Evolutionary conservation across 345 rosid genomes (phyloP), one percentile per base, ranked within the genome.

Genomic region (Mercurialis annua): DNA sequence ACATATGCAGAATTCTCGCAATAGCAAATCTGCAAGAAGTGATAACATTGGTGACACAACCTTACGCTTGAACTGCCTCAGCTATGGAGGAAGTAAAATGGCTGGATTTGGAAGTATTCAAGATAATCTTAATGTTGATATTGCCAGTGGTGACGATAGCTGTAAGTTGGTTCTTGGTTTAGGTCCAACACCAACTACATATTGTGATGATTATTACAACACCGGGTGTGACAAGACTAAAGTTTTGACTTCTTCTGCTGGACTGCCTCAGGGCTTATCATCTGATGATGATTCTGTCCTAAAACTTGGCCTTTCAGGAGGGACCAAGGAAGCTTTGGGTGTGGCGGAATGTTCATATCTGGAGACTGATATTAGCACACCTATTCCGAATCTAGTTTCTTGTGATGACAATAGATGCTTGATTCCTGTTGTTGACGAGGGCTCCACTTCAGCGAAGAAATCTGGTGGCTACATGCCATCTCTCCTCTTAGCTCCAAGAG

Each of bases 391-490:
- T 26, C 83, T 72, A 66, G 38, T 76, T 75, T 65, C 77, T 44
- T 43, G 64, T 7, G 75, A 63, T 56, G 77, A 76, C 34, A 67
- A 59, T 43, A 67, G 87, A 69, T 62, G 75, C 36, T 48, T 68
- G 59, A 69, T 88, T 60, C 90, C 90, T 70, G 84, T 75, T 60
- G 85, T 90, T 36, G 99, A 90, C 10, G 99, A 90, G 68, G 97
- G 97, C 58, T 94, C 99, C 16, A 89, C 99, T 17, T 87, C 97
- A 0, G 95, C 99, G 12, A 94, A 88, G 82, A 89, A 83, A 71
- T 89, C 92, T 30, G 97, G 96, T 72, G 96, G 96, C 52, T 90
- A 84, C 73, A 89, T 94, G 90, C 83, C 90, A 62, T 84, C 92
- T 1, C 96, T 94, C 74, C 88, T 90, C 58, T 81, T 87, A 65